Percentiles rank a stretch among this genome's conserved stretches.
phyloP scores from a whole-genome alignment of 192 early-diverging fungal genomes.

The Allomyces macrogynus region DNA sequence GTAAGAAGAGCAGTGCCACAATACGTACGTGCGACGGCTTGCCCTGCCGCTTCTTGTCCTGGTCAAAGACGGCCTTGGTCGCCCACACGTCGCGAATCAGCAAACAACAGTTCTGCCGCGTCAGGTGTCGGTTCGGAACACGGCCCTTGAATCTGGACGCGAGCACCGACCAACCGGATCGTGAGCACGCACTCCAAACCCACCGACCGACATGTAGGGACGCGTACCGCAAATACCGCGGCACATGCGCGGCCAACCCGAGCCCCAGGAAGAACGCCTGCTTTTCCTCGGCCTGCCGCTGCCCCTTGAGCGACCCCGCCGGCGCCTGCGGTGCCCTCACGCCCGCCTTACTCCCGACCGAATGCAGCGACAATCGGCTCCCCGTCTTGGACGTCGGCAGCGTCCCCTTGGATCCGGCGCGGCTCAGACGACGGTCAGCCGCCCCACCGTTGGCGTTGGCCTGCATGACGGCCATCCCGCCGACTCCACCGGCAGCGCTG shows the following conservation, averaged over 20 bases:
- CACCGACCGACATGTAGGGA: too few species aligned
- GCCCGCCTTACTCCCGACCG: too few species aligned
- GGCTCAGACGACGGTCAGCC: too few species aligned
- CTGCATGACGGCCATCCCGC: neutral
- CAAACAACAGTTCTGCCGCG: constrained; percentile 12
- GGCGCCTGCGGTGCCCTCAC: too few species aligned
- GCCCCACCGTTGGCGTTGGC: too few species aligned
- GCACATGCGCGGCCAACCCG: constrained; percentile 13
- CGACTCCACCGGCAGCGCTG: neutral
- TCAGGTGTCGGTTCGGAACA: constrained; percentile 21
- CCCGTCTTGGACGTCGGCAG: too few species aligned
- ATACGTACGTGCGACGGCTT: constrained; percentile 1
- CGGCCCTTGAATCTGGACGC: constrained; percentile 21
- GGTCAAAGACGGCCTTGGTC: constrained; percentile 25
- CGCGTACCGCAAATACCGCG: constrained; percentile 24
- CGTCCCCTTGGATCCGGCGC: too few species aligned
- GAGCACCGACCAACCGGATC: too few species aligned
- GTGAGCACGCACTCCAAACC: too few species aligned
- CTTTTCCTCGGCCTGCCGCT: neutral
- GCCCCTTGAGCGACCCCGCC: neutral
- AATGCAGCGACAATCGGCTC: too few species aligned
- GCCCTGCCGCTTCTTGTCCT: constrained; percentile 1
- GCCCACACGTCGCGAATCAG: constrained; percentile 31
- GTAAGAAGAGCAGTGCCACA: neutral
- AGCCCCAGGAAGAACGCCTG: constrained; percentile 17